Evolutionary conservation across 2,329 filamentous ascomycete species (phyloP).

Genomic region (Xylaria sp.): DNA sequence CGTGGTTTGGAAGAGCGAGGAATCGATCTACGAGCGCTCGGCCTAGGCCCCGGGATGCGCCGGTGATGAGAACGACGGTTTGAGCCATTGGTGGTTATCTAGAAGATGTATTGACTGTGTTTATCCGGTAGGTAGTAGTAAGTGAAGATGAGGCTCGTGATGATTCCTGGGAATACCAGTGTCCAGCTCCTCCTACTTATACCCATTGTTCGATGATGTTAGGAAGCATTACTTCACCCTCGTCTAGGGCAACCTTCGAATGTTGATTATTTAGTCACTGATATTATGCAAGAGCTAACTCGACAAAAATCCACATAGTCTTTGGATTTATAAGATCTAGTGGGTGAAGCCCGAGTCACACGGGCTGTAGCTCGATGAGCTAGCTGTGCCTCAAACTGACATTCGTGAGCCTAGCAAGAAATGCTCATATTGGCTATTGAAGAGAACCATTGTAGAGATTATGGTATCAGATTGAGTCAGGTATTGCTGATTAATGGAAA

Average conservation of each 20-base stretch:
- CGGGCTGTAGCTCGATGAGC: not conserved
- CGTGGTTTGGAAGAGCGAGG: slow-evolving; percentile 61
- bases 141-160: not conserved
- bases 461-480: no score
- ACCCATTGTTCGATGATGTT: not conserved
- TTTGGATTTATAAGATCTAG: no score
- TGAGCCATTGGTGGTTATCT: slow-evolving; percentile 11
- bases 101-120: not conserved
- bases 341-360: not conserved
- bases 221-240: not conserved
- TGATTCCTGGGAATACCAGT: not conserved
- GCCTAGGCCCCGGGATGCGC: slow-evolving; percentile 48
- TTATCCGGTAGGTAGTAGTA: not conserved
- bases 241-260: no score
- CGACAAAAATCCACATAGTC: no score
- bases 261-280: no score
- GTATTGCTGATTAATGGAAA: no score
- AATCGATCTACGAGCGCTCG: slow-evolving; percentile 43
- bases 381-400: not conserved
- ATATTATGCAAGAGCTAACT: no score
- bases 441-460: no score
- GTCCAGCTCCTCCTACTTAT: not conserved
- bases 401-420: no score
- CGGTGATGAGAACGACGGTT: slow-evolving; percentile 45
- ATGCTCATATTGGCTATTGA: no score